Conservation (phyloP, 495 filamentous ascomycete species). For the Aspergillus bertholletiae region DNA sequence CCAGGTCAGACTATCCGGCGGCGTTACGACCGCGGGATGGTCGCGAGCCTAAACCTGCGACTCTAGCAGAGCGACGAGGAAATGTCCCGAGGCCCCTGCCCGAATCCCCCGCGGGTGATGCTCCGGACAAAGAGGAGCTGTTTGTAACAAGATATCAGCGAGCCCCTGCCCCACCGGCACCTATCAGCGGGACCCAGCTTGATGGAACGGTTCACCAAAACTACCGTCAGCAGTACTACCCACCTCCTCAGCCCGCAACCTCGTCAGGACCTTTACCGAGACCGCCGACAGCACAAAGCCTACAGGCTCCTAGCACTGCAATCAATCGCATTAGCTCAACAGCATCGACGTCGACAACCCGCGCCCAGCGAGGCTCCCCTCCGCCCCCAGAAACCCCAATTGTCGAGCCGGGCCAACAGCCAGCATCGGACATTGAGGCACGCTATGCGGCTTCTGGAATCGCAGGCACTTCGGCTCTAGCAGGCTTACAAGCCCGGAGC, state of each 20-base stretch:
- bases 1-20: constrained; percentile 42
- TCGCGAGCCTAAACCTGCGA: constrained; percentile 38
- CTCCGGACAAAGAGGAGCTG: constrained; percentile 66
- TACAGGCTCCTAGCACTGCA: constrained; percentile 43
- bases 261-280: constrained; percentile 25
- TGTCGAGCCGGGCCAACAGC: constrained; percentile 63
- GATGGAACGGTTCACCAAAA: constrained; percentile 46
- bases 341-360: constrained; percentile 88
- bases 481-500: constrained; percentile 74
- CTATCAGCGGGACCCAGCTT: constrained; percentile 5
- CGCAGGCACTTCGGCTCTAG: constrained; percentile 76
- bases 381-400: constrained; percentile 96
- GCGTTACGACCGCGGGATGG: constrained; percentile 46
- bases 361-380: constrained; percentile 87
- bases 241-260: constrained; percentile 46
- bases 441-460: constrained; percentile 87
- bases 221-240: constrained; percentile 67
- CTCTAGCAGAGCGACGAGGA: constrained; percentile 69
- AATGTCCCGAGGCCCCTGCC: constrained; percentile 70
- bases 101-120: constrained; percentile 67
- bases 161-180: constrained; percentile 18
- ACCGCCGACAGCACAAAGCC: constrained; percentile 19
- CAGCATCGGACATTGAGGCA: constrained; percentile 79
- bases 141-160: constrained; percentile 45
- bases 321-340: constrained; percentile 83